phyloP scores from a whole-genome alignment of 1,284 basidiomycete species.

The Malassezia restricta region DNA sequence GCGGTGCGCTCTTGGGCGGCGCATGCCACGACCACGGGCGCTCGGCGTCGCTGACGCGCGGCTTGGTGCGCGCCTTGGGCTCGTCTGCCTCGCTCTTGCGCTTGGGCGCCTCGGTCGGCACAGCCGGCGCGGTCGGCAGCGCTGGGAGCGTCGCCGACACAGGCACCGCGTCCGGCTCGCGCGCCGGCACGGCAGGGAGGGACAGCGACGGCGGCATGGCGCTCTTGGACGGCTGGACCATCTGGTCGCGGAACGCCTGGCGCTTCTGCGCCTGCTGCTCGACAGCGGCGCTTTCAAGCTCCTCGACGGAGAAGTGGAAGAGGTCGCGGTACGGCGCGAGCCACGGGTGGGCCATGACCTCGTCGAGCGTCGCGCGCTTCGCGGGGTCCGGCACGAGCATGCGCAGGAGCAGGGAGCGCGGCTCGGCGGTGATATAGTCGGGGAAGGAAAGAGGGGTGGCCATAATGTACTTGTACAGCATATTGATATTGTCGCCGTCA shows the following conservation, averaged over 20 bases:
- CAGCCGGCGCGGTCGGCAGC: neutral
- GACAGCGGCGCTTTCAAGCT: slow-evolving; percentile 42
- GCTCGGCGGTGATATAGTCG: slow-evolving; percentile 42
- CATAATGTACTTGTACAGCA: slow-evolving; percentile 98
- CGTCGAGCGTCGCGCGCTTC: slow-evolving; percentile 31
- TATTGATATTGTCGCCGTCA: slow-evolving; percentile 97
- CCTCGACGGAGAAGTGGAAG: slow-evolving; percentile 43
- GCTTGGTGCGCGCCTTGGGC: neutral
- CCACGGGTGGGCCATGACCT: slow-evolving; percentile 45
- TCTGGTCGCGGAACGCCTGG: slow-evolving; percentile 44
- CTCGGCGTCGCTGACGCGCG: neutral
- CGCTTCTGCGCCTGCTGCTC: slow-evolving; percentile 45
- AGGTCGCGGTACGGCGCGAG: slow-evolving; percentile 42
- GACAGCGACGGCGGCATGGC: neutral
- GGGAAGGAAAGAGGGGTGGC: slow-evolving; percentile 44
- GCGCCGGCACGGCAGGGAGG: neutral
- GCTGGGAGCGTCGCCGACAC: neutral
- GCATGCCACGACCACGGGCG: neutral
- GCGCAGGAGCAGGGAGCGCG: slow-evolving; percentile 36
- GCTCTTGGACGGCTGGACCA: slow-evolving; percentile 40
- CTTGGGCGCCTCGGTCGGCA: neutral
- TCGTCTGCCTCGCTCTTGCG: slow-evolving; percentile 9
- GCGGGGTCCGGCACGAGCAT: slow-evolving; percentile 45
- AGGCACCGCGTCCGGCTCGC: neutral
- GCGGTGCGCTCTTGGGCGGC: neutral